phyloP scores from a whole-genome alignment of 768 basidiomycete species.

The Chalciporus chontae region DNA sequence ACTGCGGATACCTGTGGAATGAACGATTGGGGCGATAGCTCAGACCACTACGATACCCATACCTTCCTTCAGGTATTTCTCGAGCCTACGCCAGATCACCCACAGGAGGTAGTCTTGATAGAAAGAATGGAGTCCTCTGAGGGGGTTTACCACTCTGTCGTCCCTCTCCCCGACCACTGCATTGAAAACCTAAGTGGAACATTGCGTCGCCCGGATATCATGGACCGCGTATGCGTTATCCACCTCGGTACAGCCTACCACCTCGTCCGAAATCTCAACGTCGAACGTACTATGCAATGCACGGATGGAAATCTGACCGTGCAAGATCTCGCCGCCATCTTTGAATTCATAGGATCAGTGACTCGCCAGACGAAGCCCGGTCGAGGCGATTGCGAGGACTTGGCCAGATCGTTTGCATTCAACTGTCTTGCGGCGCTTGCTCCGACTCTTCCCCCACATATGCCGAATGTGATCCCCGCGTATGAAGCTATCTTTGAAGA shows the following conservation, averaged over 20 bases:
- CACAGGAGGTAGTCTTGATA: neutral
- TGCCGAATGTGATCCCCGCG: neutral
- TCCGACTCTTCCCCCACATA: neutral
- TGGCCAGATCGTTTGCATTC: neutral
- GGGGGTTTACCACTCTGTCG: neutral
- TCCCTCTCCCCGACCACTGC: neutral
- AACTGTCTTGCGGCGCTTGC: neutral
- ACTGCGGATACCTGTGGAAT: too few species aligned
- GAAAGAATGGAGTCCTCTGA: neutral
- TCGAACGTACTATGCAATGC: neutral
- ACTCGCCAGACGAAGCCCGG: neutral
- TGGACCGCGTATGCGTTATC: neutral
- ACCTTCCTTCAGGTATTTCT: neutral
- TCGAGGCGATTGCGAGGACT: neutral
- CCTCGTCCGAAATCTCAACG: neutral
- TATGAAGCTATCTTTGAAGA: neutral
- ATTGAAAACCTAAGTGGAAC: neutral
- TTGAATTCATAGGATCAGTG: neutral
- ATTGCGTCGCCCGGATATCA: neutral
- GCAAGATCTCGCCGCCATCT: neutral
- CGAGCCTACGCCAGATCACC: neutral
- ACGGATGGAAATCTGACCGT: neutral
- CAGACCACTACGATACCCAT: neutral
- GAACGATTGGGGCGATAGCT: neutral
- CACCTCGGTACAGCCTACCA: neutral